Evolutionary conservation across 305 asterid genomes (phyloP).

Genomic region (Solanum aculeatissimum): DNA sequence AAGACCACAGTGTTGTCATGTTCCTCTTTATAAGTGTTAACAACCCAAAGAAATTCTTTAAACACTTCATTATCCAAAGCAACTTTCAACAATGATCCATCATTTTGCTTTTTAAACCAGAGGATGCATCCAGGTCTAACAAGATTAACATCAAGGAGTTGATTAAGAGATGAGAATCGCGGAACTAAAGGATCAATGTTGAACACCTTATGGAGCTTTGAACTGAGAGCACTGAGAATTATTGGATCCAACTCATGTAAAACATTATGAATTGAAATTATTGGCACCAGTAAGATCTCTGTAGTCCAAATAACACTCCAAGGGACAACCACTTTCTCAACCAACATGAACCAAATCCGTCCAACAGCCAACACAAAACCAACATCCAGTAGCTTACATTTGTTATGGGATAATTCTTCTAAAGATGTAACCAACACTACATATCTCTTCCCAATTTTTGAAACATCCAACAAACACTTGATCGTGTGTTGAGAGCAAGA

Average conservation of each 20-base stretch:
- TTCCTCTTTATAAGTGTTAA: background rate
- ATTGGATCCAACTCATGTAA: too few relatives aligned
- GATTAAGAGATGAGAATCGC: background rate
- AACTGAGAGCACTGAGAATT: too few relatives aligned
- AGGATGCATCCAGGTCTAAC: background rate
- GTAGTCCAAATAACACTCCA: background rate
- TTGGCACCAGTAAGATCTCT: background rate
- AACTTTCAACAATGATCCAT: background rate
- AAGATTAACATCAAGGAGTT: background rate
- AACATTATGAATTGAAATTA: background rate
- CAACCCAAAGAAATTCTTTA: background rate
- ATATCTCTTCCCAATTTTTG: background rate
- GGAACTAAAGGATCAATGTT: background rate
- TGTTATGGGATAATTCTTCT: background rate
- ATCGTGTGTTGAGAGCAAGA: background rate
- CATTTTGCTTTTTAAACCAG: background rate
- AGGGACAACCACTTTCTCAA: background rate
- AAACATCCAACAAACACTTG: background rate
- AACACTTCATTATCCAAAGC: background rate
- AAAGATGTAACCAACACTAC: background rate
- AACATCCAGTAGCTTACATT: background rate
- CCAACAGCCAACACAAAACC: background rate
- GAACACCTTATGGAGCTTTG: background rate
- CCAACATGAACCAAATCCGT: background rate
- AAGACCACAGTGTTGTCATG: background rate